A percentile compares a stretch with the other conserved stretches of the same genome.
These are phyloP conservation scores for Suhomyces coccinellae DNA, from an alignment of 1,139 yeast species.

Conservation along the genomic window DNA sequence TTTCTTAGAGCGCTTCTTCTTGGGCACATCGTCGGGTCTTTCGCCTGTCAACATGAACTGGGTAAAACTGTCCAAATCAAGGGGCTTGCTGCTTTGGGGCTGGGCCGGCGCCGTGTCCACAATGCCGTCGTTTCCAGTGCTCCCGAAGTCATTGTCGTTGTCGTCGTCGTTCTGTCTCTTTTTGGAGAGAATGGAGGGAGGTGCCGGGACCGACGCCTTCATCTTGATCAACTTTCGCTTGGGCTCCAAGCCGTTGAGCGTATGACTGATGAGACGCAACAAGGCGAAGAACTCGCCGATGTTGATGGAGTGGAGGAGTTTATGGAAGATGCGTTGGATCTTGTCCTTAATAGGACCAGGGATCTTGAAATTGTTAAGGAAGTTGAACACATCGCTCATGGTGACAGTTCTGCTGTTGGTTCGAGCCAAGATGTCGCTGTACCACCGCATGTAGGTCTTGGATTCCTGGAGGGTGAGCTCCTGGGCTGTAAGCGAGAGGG, in stretches of 20 bases:
- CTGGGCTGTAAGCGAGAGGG: constrained; percentile 60
- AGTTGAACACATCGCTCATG: constrained; percentile 62
- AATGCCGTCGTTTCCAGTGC: constrained; percentile 26
- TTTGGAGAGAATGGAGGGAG: constrained; percentile 63
- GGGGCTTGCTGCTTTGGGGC: constrained; percentile 25
- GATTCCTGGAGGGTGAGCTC: constrained; percentile 66
- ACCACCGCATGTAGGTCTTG: constrained; percentile 77
- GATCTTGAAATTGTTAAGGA: constrained; percentile 61
- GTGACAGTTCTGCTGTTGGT: constrained; percentile 56
- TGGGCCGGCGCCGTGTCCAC: neutral
- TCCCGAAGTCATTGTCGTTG: constrained; percentile 29
- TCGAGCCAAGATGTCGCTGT: constrained; percentile 64
- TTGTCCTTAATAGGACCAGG: constrained; percentile 42
- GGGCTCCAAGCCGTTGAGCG: constrained; percentile 49
- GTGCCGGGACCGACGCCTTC: constrained; percentile 63
- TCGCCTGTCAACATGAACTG: constrained; percentile 74
- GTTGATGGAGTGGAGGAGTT: constrained; percentile 52
- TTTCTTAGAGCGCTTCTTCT: constrained; percentile 35
- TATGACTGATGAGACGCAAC: constrained; percentile 62
- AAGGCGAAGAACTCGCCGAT: constrained; percentile 78
- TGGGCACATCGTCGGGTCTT: constrained; percentile 48
- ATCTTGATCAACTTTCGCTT: constrained; percentile 49
- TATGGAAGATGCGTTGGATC: constrained; percentile 51
- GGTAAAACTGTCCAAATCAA: constrained; percentile 74
- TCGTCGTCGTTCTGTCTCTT: constrained; percentile 50